Evolutionary conservation across 106 monocot genomes (phyloP).

Genomic region (Vanilla planifolia): DNA sequence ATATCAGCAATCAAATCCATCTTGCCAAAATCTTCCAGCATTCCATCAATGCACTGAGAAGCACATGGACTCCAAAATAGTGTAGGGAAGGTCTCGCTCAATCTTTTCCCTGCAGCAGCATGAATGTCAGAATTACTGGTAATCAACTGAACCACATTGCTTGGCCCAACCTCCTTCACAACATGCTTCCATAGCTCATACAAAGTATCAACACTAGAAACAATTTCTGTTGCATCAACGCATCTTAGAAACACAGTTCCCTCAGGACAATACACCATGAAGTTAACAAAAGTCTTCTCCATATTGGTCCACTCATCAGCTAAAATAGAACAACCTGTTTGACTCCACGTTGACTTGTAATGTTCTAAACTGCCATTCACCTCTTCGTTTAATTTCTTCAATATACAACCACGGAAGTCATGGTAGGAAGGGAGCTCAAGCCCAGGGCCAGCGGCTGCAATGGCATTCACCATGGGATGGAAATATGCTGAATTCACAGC

Average conservation of each 20-base stretch:
- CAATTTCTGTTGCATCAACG: constrained; percentile 64
- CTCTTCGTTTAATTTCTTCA: constrained; percentile 63
- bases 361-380: constrained; percentile 33
- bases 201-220: constrained; percentile 59
- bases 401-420: constrained; percentile 55
- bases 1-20: constrained; percentile 34
- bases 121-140: constrained; percentile 58
- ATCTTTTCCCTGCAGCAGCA: constrained; percentile 57
- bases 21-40: constrained; percentile 76
- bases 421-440: constrained; percentile 49
- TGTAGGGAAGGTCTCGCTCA: constrained; percentile 64
- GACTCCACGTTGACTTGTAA: constrained; percentile 53
- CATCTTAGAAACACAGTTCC: constrained; percentile 78
- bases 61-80: constrained; percentile 90
- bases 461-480: constrained; percentile 73
- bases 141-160: constrained; percentile 72
- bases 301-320: constrained; percentile 75
- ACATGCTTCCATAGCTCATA: constrained; percentile 70
- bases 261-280: constrained; percentile 79
- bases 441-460: constrained; percentile 53
- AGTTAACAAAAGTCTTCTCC: constrained; percentile 67
- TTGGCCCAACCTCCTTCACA: constrained; percentile 78
- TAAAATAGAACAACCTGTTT: constrained; percentile 81
- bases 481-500: constrained; percentile 71
- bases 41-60: constrained; percentile 59